phyloP scores from a whole-genome alignment of 805 yeast species.

The Cyberlindnera japonica region DNA sequence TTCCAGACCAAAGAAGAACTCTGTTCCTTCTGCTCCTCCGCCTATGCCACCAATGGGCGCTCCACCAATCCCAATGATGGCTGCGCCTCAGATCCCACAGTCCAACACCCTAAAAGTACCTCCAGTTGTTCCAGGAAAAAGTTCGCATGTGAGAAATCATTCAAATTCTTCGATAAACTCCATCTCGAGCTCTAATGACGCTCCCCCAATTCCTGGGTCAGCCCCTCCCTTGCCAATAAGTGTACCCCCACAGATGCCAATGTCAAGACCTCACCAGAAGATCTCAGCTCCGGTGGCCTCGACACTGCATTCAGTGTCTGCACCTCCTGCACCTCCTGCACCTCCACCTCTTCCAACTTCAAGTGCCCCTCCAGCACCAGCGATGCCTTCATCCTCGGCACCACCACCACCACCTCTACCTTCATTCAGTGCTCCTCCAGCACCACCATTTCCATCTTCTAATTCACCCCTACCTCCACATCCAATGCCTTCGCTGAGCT shows the following conservation, averaged over 20 bases:
- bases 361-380: conserved; percentile 25
- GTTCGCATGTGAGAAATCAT: conserved; percentile 17
- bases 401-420: conserved; percentile 14
- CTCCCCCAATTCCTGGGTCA: conserved; percentile 9
- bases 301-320: conserved; percentile 9
- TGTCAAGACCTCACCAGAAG: conserved; percentile 23
- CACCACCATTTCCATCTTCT: conserved; percentile 10
- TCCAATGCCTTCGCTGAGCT: conserved; percentile 22
- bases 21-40: conserved; percentile 10
- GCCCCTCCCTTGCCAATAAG: conserved; percentile 28
- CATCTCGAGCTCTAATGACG: conserved; percentile 4
- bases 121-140: conserved; percentile 16
- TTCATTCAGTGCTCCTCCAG: conserved; percentile 18
- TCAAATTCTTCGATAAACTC: conserved; percentile 18
- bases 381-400: conserved; percentile 18
- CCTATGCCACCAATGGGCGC: conserved; percentile 20
- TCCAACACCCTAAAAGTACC: conserved; percentile 19
- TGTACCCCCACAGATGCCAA: conserved; percentile 29
- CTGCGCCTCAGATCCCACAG: conserved; percentile 25
- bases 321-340: not conserved
- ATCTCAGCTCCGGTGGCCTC: conserved; percentile 4
- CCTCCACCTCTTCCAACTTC: conserved; percentile 7
- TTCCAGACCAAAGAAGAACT: conserved; percentile 21
- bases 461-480: conserved; percentile 31
- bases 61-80: conserved; percentile 20